Conservation (phyloP, 2,329 filamentous ascomycete species). For the Microdochium bolleyi region DNA sequence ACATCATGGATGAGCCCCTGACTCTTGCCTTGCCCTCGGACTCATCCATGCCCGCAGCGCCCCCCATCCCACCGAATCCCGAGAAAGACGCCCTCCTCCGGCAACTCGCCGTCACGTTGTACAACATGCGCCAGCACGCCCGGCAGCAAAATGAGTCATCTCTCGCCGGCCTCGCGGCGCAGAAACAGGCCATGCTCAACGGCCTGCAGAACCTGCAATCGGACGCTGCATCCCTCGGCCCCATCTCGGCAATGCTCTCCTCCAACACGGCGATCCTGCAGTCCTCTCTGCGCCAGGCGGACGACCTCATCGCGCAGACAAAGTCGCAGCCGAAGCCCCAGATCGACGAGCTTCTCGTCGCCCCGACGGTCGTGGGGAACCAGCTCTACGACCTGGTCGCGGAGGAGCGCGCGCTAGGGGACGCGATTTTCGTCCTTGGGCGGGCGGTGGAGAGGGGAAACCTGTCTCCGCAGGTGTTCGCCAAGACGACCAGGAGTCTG, state of each 20-base stretch:
- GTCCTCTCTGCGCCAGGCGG: conserved; percentile 69
- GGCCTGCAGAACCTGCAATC: conserved; percentile 63
- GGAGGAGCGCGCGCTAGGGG: conserved; percentile 79
- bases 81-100: conserved; percentile 84
- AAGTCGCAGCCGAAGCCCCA: conserved; percentile 60
- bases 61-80: conserved; percentile 89
- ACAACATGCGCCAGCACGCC: conserved; percentile 59
- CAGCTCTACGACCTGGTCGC: conserved; percentile 86
- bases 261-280: conserved; percentile 75
- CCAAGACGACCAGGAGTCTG: conserved; percentile 66
- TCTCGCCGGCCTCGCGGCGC: conserved; percentile 67
- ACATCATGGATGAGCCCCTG: conserved; percentile 51
- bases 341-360: conserved; percentile 88
- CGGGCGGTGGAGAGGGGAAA: conserved; percentile 66
- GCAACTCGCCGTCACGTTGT: conserved; percentile 65
- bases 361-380: conserved; percentile 84
- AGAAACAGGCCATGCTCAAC: conserved; percentile 66
- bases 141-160: conserved; percentile 66
- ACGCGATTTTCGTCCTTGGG: conserved; percentile 77
- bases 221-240: conserved; percentile 64
- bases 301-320: conserved; percentile 68
- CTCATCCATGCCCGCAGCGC: conserved; percentile 49
- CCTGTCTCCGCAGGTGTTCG: conserved; percentile 64
- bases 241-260: conserved; percentile 62
- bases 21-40: conserved; percentile 39